Evolutionary conservation across 2,329 filamentous ascomycete species (phyloP).

Genomic region (Fusarium oxysporum): DNA sequence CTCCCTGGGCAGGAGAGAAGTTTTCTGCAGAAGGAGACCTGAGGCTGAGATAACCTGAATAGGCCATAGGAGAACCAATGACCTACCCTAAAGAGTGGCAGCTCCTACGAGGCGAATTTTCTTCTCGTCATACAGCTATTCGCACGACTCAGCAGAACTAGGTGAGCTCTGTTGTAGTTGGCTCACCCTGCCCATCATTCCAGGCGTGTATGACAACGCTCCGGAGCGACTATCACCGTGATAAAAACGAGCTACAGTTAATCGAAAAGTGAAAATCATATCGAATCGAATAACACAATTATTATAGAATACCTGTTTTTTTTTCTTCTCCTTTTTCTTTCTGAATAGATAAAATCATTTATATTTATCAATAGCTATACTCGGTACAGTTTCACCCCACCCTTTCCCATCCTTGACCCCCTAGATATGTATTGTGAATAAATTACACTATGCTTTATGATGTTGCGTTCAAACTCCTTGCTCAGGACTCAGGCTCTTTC

Average conservation of each 20-base stretch:
- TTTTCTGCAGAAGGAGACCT: conserved; percentile 71
- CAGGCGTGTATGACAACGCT: too few species aligned
- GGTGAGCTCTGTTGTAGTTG: background rate
- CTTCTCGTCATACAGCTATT: background rate
- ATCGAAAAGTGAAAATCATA: background rate
- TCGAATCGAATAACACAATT: background rate
- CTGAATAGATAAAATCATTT: background rate
- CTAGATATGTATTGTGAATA: too few species aligned
- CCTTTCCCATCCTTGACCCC: background rate
- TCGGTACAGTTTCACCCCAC: background rate
- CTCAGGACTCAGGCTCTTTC: too few species aligned
- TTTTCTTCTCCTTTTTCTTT: too few species aligned
- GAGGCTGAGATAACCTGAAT: conserved; percentile 74
- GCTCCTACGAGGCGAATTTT: conserved; percentile 67
- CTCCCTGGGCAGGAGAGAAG: conserved; percentile 82
- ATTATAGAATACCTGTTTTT: background rate
- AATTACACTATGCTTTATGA: too few species aligned
- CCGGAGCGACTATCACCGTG: too few species aligned
- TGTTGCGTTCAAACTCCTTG: too few species aligned
- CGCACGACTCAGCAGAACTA: background rate
- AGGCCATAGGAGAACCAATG: conserved; percentile 80
- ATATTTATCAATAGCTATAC: background rate
- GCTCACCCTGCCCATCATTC: too few species aligned
- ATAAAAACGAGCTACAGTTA: background rate
- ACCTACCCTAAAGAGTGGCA: conserved; percentile 87